Evolutionary conservation across 768 basidiomycete species (phyloP).

Genomic region (Tulasnella sp.): DNA sequence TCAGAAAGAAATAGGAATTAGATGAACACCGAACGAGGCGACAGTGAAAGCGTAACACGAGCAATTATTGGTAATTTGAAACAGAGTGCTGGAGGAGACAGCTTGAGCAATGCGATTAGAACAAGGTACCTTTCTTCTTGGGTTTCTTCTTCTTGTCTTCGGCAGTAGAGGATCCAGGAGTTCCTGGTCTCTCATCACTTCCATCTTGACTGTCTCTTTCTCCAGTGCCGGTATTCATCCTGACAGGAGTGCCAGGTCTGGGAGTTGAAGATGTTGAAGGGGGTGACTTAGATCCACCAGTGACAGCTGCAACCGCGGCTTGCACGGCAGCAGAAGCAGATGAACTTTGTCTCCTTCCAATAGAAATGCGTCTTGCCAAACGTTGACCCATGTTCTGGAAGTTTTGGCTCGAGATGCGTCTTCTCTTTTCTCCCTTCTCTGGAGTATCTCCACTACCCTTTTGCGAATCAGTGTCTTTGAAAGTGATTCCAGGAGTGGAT

Average conservation of each 20-base stretch:
- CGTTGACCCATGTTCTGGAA: conserved; percentile 70
- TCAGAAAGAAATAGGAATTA: no score
- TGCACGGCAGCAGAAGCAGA: not conserved
- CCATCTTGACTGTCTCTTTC: not conserved
- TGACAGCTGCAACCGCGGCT: not conserved
- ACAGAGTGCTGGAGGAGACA: no score
- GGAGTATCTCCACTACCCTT: conserved; percentile 47
- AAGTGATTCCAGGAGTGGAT: not conserved
- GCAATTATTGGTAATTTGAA: no score
- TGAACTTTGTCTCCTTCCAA: conserved; percentile 30
- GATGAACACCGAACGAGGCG: no score
- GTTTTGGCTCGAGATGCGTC: conserved; percentile 72
- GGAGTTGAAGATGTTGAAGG: no score
- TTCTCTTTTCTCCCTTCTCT: conserved; percentile 66
- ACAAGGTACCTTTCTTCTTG: not conserved
- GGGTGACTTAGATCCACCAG: no score
- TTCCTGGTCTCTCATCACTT: not conserved
- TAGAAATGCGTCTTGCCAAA: conserved; percentile 57
- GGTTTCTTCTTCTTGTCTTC: conserved; percentile 9
- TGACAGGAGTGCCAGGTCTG: no score
- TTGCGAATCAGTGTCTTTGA: conserved; percentile 3
- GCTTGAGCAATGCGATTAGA: not conserved
- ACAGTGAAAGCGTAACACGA: no score
- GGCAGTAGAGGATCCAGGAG: no score
- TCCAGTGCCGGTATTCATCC: not conserved